Percentiles rank a stretch among this genome's conserved stretches.
phyloP scores from a whole-genome alignment of 1,284 basidiomycete species.

The Laetiporus sulphureus region DNA sequence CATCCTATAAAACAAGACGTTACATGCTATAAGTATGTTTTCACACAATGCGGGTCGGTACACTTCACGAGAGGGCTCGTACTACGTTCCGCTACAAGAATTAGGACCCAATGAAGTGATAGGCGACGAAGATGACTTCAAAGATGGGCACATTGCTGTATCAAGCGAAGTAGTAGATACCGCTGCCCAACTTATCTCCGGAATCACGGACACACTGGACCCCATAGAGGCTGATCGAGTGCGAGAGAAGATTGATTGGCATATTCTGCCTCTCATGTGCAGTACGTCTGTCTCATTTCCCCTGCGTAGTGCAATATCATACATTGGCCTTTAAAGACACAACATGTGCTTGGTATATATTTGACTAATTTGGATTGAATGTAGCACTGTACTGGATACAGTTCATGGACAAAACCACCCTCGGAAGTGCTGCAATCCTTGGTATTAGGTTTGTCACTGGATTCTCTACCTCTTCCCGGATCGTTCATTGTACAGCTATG shows the following conservation, averaged over 20 bases:
- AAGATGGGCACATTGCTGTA: background rate
- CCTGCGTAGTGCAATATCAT: conserved; percentile 21
- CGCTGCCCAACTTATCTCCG: conserved; percentile 45
- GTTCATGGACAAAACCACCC: conserved; percentile 70
- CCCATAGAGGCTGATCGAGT: conserved; percentile 43
- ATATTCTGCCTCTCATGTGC: conserved; percentile 67
- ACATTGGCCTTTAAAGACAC: no score
- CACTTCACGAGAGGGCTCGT: no score
- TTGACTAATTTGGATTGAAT: no score
- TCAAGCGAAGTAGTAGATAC: conserved; percentile 38
- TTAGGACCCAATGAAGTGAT: background rate
- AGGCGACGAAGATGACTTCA: background rate
- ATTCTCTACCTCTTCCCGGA: background rate
- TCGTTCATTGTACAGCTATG: background rate
- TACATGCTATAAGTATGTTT: no score
- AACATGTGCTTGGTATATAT: background rate
- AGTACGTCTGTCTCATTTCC: conserved; percentile 34
- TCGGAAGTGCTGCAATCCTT: conserved; percentile 59
- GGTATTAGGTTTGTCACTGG: conserved; percentile 42
- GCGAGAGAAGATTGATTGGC: conserved; percentile 58
- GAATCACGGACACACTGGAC: conserved; percentile 31
- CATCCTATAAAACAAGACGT: no score
- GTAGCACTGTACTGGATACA: conserved; percentile 60
- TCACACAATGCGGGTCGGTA: no score
- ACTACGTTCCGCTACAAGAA: background rate